Evolutionary conservation across 768 basidiomycete genomes (phyloP), one percentile per base, ranked within the genome.

Genomic region (Agrocybe chaxingu): DNA sequence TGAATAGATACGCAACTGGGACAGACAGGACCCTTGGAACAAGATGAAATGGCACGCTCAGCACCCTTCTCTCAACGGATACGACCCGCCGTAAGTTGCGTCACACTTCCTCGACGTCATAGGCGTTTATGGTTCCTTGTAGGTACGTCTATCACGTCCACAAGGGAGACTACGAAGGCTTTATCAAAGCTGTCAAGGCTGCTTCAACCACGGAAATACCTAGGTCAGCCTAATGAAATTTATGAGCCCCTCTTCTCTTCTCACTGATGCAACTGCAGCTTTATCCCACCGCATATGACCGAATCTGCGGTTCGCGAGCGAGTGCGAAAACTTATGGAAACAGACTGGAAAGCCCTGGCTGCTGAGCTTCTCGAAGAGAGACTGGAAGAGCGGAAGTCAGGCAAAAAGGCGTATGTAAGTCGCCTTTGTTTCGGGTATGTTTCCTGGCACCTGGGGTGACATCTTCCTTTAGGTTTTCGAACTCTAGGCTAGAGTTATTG

Each of bases 121-220:
- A 9, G 4, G n/a, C 18, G 6, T 29, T 35, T 19, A 48, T 34
- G 7, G 13, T 10, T 16, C 10, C 9, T n/a, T 7, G 1, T 37
- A 66, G 63, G 12, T 65, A 66, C 39, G 69, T 70, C 3, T 70
- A 70, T 41, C 55, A 70, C 47, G 67, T 70, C 2, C 59, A 62
- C 45, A 48, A 55, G 2, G 54, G 58, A 16, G 59, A 70, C 46
- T 61, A 56, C 33, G 55, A 61, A 0, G 67, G 62, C 3, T 66
- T 70, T 42, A 48, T 63, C 10, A 46, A 62, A 3, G 68, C 69
- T 0, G 55, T 69, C 10, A 45, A 56, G 47, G 45, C 50, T 5
- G 68, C 68, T 4, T 48, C 58, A 1, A 53, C 46, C 5, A 63
- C 64, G 3, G 66, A 66, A 1, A 70, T 71, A 16, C 52, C 60